phyloP scores from a whole-genome alignment of 441 rosid genomes.

The Biscutella laevigata region DNA sequence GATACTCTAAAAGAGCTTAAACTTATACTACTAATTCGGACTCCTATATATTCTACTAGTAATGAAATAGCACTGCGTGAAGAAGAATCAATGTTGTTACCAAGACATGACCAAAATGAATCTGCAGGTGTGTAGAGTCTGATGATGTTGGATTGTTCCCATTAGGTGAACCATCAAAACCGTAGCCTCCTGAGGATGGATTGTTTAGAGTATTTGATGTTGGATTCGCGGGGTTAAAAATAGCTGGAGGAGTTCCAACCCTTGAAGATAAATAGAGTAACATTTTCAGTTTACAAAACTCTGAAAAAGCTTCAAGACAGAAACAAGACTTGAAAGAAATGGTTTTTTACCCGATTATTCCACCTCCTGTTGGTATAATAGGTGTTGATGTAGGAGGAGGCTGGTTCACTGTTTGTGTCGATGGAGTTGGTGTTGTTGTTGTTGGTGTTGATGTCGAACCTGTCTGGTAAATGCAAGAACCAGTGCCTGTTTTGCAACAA shows the following conservation, averaged over 20 bases:
- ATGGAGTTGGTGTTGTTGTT: conserved; percentile 31
- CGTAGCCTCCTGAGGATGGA: conserved; percentile 46
- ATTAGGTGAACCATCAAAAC: conserved; percentile 43
- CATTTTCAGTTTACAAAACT: conserved; percentile 4
- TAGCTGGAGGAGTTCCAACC: conserved; percentile 57
- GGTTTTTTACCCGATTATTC: conserved; percentile 40
- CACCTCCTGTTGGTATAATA: conserved; percentile 33
- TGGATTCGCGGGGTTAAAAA: conserved; percentile 60
- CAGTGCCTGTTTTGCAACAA: conserved; percentile 46
- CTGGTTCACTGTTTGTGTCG: conserved; percentile 31
- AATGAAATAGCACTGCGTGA: conserved; percentile 27
- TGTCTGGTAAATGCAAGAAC: conserved; percentile 65
- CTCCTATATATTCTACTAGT: conserved; percentile 28
- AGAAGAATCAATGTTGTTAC: conserved; percentile 31
- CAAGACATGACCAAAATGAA: conserved; percentile 23
- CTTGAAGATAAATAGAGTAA: conserved; percentile 30
- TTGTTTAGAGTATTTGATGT: conserved; percentile 41
- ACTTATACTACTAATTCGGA: conserved; percentile 4
- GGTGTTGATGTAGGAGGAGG: conserved; percentile 32
- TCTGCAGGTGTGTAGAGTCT: conserved; percentile 30
- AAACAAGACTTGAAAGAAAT: not conserved
- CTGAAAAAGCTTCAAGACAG: not conserved
- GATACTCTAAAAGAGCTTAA: conserved; percentile 7
- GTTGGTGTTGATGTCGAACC: conserved; percentile 40
- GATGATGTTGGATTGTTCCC: conserved; percentile 45